These are phyloP conservation scores for Eremochloa ophiuroides DNA, from an alignment of 176 grass and related monocot species.

Conservation along the genomic window DNA sequence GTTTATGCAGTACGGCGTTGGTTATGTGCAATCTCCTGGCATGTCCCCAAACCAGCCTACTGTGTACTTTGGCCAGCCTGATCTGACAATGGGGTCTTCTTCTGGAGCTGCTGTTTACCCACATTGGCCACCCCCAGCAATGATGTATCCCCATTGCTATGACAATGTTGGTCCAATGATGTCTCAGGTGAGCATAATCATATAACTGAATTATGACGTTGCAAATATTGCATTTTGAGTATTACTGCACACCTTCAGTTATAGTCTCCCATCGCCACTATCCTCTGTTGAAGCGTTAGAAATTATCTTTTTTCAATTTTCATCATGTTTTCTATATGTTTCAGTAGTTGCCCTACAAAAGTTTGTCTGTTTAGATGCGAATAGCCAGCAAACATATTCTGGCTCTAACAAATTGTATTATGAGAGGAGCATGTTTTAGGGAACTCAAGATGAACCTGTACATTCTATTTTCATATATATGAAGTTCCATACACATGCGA, in stretches of 20 bases:
- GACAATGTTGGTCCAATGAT: conserved; percentile 59
- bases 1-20: conserved; percentile 60
- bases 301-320: neutral
- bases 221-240: neutral
- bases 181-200: conserved; percentile 55
- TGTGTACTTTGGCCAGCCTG: conserved; percentile 54
- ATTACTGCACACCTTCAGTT: neutral
- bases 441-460: neutral
- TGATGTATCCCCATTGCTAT: conserved; percentile 90
- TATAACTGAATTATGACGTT: neutral
- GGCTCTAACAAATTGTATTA: neutral
- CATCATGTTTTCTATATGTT: neutral
- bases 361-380: neutral
- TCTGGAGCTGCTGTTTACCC: conserved; percentile 57
- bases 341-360: neutral
- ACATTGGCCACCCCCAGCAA: conserved; percentile 65
- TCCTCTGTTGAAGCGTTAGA: neutral
- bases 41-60: conserved; percentile 64
- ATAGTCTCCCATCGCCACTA: neutral
- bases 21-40: conserved; percentile 47
- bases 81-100: conserved; percentile 49
- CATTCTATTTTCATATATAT: neutral
- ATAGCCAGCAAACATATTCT: neutral
- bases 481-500: neutral
- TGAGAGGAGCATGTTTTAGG: neutral